phyloP scores from a whole-genome alignment of 1,284 basidiomycete species.

The Somion occarium region DNA sequence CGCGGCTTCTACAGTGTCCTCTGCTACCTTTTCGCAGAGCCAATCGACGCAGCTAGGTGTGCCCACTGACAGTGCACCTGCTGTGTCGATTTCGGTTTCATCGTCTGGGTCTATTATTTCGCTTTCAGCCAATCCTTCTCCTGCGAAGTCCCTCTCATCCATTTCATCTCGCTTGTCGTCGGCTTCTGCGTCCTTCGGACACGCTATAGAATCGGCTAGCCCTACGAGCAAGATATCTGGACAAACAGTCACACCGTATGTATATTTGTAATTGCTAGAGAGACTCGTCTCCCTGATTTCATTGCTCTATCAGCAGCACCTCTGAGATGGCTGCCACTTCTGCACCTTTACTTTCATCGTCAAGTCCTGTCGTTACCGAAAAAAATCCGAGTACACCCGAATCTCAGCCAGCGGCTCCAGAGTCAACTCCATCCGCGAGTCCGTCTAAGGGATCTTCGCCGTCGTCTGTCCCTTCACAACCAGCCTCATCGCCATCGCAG shows the following conservation, averaged over 20 bases:
- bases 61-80: neutral
- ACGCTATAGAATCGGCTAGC: neutral
- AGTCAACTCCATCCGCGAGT: neutral
- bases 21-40: neutral
- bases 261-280: neutral
- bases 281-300: neutral
- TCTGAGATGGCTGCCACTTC: neutral
- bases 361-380: neutral
- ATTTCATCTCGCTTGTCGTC: neutral
- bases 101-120: neutral
- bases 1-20: neutral
- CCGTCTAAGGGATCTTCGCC: neutral
- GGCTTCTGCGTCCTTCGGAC: neutral
- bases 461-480: neutral
- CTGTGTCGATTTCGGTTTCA: neutral
- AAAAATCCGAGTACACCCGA: conserved; percentile 1
- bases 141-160: neutral
- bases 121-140: neutral
- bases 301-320: neutral
- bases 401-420: neutral
- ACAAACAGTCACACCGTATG: neutral
- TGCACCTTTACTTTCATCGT: neutral
- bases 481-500: neutral
- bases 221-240: neutral
- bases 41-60: too few species aligned